These are phyloP conservation scores for Paraglomus brasilianum DNA, from an alignment of 192 early-diverging fungal genomes.

Conservation along the genomic window DNA sequence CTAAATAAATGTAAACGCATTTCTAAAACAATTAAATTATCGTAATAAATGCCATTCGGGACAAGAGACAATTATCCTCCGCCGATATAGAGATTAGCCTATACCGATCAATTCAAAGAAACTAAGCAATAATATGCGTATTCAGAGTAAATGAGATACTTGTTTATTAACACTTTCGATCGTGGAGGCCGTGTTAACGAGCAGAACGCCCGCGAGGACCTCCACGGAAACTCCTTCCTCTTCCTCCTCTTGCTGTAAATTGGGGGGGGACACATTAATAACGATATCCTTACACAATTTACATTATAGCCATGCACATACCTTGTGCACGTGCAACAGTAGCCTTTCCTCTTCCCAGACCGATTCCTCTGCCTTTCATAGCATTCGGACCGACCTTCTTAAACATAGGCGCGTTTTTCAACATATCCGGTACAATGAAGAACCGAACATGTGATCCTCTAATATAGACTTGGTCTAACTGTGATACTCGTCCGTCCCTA, in stretches of 20 bases:
- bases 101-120: too few species aligned
- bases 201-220: background rate
- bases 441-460: conserved; percentile 91
- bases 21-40: too few species aligned
- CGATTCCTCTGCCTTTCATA: conserved; percentile 79
- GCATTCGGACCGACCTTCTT: conserved; percentile 84
- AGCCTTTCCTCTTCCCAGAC: conserved; percentile 77
- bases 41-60: too few species aligned
- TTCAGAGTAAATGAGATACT: too few species aligned
- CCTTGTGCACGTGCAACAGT: conserved; percentile 81
- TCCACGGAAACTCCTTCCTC: conserved; percentile 26
- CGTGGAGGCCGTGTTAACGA: too few species aligned
- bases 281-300: background rate
- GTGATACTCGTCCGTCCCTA: conserved; percentile 87
- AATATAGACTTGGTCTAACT: conserved; percentile 95
- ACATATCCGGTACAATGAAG: conserved; percentile 98
- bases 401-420: conserved; percentile 99
- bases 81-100: too few species aligned
- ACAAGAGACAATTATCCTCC: too few species aligned
- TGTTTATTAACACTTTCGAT: too few species aligned
- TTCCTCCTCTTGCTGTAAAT: conserved; percentile 17
- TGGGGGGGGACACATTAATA: background rate
- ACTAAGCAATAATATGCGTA: too few species aligned
- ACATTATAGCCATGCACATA: background rate
- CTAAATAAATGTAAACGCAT: too few species aligned